Conservation (phyloP, 176 grass and related monocot genomes). For the Cenchrus purpureus region DNA sequence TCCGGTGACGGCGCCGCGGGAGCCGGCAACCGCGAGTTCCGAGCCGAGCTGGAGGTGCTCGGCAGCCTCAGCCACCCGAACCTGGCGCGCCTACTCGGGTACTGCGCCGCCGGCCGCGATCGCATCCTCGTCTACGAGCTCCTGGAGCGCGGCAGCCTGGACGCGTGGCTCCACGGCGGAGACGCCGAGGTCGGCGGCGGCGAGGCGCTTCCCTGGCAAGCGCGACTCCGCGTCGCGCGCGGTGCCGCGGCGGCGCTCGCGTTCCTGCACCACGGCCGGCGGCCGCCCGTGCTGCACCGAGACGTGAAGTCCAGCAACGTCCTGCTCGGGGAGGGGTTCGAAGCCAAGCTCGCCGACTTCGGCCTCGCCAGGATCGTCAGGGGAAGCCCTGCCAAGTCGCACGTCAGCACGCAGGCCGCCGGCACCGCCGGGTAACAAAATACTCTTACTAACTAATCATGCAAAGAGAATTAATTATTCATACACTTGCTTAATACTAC, state of each 20-base stretch:
- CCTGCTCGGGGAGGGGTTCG: slow-evolving; percentile 67
- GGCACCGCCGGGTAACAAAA: slow-evolving; percentile 72
- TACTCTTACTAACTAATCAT: too few species aligned
- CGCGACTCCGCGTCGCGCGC: slow-evolving; percentile 55
- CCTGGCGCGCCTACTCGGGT: slow-evolving; percentile 74
- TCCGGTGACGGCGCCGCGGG: slow-evolving; percentile 53
- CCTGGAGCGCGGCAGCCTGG: slow-evolving; percentile 75
- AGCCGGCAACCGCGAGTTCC: slow-evolving; percentile 81
- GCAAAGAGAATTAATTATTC: not conserved
- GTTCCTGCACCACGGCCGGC: slow-evolving; percentile 78
- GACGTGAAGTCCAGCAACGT: slow-evolving; percentile 92
- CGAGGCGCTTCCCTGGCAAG: slow-evolving; percentile 47
- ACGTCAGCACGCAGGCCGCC: slow-evolving; percentile 77
- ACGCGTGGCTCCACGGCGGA: slow-evolving; percentile 65
- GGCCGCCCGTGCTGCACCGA: slow-evolving; percentile 73
- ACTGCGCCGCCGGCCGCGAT: slow-evolving; percentile 70
- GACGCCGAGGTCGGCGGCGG: not conserved
- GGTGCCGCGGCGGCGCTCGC: slow-evolving; percentile 65
- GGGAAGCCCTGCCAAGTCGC: slow-evolving; percentile 48
- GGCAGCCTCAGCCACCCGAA: slow-evolving; percentile 73
- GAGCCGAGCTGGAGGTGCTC: slow-evolving; percentile 81
- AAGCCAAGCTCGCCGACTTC: slow-evolving; percentile 82
- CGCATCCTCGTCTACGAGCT: slow-evolving; percentile 92
- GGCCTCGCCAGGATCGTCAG: slow-evolving; percentile 66
- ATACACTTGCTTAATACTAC: not conserved